These are phyloP conservation scores for Cystofilobasidium macerans DNA, from an alignment of 768 basidiomycete genomes.

Conservation along the genomic window DNA sequence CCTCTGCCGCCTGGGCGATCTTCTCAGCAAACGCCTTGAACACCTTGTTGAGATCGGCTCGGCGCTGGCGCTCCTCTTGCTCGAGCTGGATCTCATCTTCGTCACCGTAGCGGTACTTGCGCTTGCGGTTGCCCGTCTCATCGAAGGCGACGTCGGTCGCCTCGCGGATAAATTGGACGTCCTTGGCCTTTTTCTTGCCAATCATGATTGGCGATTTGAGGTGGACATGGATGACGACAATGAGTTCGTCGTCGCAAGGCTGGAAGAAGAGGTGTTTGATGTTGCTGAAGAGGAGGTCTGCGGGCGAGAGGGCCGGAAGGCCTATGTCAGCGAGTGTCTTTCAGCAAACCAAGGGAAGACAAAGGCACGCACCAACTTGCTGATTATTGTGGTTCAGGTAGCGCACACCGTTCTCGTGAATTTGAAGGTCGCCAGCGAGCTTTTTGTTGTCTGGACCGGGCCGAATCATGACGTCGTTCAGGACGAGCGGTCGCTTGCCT, in stretches of 20 bases:
- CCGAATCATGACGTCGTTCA: slow-evolving; percentile 84
- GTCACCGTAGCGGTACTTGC: slow-evolving; percentile 91
- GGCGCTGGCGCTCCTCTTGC: slow-evolving; percentile 84
- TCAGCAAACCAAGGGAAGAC: not conserved
- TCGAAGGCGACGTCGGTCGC: slow-evolving; percentile 96
- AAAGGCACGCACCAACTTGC: slow-evolving; percentile 61
- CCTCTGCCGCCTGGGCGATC: slow-evolving; percentile 82
- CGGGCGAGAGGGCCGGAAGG: slow-evolving; percentile 2
- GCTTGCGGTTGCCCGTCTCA: slow-evolving; percentile 96
- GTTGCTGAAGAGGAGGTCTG: slow-evolving; percentile 90
- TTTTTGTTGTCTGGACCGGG: slow-evolving; percentile 92
- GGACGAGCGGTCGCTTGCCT: slow-evolving; percentile 61
- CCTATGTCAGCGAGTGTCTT: not conserved
- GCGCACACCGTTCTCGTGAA: slow-evolving; percentile 91
- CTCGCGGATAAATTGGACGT: slow-evolving; percentile 96
- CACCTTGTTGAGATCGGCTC: slow-evolving; percentile 81
- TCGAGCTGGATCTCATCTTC: slow-evolving; percentile 99
- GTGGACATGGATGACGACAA: slow-evolving; percentile 88
- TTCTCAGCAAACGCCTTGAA: slow-evolving; percentile 89
- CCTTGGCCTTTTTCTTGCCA: slow-evolving; percentile 95
- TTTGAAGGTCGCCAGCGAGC: slow-evolving; percentile 84
- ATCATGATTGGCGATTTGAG: slow-evolving; percentile 94
- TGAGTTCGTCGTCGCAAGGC: slow-evolving; percentile 88
- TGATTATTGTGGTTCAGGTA: slow-evolving; percentile 81
- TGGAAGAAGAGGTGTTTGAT: slow-evolving; percentile 99